Evolutionary conservation across 2,329 filamentous ascomycete species (phyloP), one percentile per base, ranked within the genome.

Genomic region (Neofusicoccum cordaticola): DNA sequence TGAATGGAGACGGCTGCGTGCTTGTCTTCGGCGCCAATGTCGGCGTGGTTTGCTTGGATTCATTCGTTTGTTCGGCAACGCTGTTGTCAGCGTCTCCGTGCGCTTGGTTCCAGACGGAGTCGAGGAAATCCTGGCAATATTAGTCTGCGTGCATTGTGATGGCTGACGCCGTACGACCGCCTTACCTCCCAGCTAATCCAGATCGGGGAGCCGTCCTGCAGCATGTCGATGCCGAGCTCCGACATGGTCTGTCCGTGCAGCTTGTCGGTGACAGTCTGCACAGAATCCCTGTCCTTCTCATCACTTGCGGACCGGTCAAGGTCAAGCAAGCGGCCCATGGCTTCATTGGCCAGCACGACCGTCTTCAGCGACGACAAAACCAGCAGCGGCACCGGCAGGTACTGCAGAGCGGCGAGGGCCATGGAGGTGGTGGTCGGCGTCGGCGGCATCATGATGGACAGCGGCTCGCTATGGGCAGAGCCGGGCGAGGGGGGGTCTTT

Each of bases 341-440:
- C 88, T 69, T 92, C 88, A 70, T 93, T 93, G 37, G 89, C 90
- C 45, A 93, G 76, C 1, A 90, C 83, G 2, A 93, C 84, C 0
- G 88, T 90, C 75, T 92, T 93, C 35, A 85, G 71, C 41, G 83
- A 85, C 58, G 88, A 88, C 41, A 93, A 78, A 1, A 93, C 86
- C 41, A 93, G 74, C 4, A 91, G 74, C 0, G 90, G 90, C 52
- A 91, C 86, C 0, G 90, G 91, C 4, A 93, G 80, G 71, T 90
- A 92, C 71, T 91, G 89, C 76, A 93, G 79, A 4, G 89, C 87
- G 13, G 75, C 73, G n/a, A 77, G 67, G 6, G 75, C 70, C 15
- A 71, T 72, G 67, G 71, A 69, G 50, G 73, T 73, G 51, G 69
- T 62, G 27, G 73, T 71, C 7, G 74, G 72, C 41, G 64, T 63